These are phyloP conservation scores for Capronia coronata DNA, from an alignment of 2,329 filamentous ascomycete species.

Conservation along the genomic window DNA sequence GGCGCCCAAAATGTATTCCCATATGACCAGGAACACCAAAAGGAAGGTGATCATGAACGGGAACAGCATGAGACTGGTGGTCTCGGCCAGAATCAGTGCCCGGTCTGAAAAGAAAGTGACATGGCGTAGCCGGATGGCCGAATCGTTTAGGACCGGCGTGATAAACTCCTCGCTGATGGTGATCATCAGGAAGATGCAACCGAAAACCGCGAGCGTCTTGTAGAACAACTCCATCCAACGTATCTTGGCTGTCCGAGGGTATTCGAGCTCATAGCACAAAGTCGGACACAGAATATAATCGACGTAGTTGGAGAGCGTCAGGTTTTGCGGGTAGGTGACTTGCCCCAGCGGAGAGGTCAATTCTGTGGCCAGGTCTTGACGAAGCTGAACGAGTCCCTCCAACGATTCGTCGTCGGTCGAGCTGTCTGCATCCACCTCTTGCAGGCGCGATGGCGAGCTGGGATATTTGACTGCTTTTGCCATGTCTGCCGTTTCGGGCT, in stretches of 20 bases:
- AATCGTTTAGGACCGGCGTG: slow-evolving; percentile 75
- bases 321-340: slow-evolving; percentile 82
- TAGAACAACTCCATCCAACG: slow-evolving; percentile 75
- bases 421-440: slow-evolving; percentile 27
- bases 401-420: slow-evolving; percentile 36
- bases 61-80: slow-evolving; percentile 84
- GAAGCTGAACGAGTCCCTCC: slow-evolving; percentile 58
- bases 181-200: slow-evolving; percentile 91
- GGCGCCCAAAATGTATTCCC: slow-evolving; percentile 90
- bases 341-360: slow-evolving; percentile 84
- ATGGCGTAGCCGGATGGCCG: slow-evolving; percentile 49
- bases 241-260: slow-evolving; percentile 69
- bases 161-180: slow-evolving; percentile 93
- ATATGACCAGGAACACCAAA: slow-evolving; percentile 94
- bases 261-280: slow-evolving; percentile 95
- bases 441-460: slow-evolving; percentile 39
- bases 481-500: slow-evolving; percentile 49
- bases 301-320: slow-evolving; percentile 72
- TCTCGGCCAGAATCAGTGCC: slow-evolving; percentile 76
- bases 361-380: slow-evolving; percentile 82
- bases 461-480: slow-evolving; percentile 72
- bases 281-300: slow-evolving; percentile 92
- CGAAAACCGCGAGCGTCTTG: slow-evolving; percentile 85
- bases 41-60: slow-evolving; percentile 96
- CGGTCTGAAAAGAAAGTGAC: slow-evolving; percentile 54